Base-by-base conservation (phyloP, 306 rosid species). In the Gynostemma pentaphyllum region DNA sequence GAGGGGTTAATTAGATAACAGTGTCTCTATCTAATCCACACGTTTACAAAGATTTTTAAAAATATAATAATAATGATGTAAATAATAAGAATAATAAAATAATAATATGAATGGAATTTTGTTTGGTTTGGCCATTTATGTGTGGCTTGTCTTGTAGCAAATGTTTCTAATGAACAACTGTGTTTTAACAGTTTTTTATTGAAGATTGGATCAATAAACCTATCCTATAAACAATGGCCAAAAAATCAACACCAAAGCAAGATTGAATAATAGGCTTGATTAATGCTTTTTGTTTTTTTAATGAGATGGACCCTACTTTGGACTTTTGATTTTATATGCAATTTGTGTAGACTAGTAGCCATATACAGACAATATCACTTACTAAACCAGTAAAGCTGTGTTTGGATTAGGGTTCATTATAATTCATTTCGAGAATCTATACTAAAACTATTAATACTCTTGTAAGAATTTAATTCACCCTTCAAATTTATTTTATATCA, bases 301-400 rank as follows among this genome's bases (percentile, higher is more conserved):
- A 27, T 52, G 60, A 5, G 23, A 39, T 24, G 50, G 49, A 24
- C 66, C 66, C 66, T 60, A 61, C 66, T 61, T 41, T 40, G 19
- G 32, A 23, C 36, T 41, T 61, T 12, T 36, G 24, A 21, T 40
- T 19, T 12, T 37, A 4, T 34, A 0, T 9, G 36, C 22, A n/a
- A n/a, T 19, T 12, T 39, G 65, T 37, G 9, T 59, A 37, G 65
- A 36, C 30, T 6, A 22, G 47, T 59, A 36, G 30, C 65, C 46
- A 36, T 21, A 59, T 59, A 37, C 46, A 21, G 65, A 59, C 64
- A 57, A 57, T 13, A 34, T 6, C 19, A 34, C 36, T 59, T 2
- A 36, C 11, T 22, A 59, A 59, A 19, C 16, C 21, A 59, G 21
- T 36, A 9, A 28, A 24, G 19, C 32, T 21, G 65, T 37, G 65